These are phyloP conservation scores for Didymella lethalis DNA, from an alignment of 2,329 filamentous ascomycete genomes.

Conservation along the genomic window DNA sequence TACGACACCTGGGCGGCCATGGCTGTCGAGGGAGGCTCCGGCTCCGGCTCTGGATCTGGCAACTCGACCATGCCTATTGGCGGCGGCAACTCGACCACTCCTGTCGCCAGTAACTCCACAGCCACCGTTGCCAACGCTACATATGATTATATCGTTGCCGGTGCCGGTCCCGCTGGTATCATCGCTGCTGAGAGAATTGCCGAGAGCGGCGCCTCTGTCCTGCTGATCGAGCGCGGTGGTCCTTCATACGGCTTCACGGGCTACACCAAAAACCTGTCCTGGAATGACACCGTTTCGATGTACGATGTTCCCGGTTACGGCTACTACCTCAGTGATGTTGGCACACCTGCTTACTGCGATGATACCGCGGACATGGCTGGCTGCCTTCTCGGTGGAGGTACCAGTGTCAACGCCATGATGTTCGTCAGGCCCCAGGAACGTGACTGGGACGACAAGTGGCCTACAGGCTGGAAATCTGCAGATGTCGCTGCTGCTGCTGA, in stretches of 20 bases:
- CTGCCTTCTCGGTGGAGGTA: constrained; percentile 72
- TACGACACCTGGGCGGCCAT: constrained; percentile 48
- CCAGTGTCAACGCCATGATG: constrained; percentile 68
- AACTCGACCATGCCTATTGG: constrained; percentile 40
- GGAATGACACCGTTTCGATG: constrained; percentile 49
- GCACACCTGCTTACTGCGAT: constrained; percentile 57
- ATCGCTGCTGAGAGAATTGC: constrained; percentile 66
- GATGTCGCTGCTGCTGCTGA: constrained; percentile 68
- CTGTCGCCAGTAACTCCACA: constrained; percentile 41
- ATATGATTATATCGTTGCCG: constrained; percentile 69
- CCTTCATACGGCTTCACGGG: constrained; percentile 44
- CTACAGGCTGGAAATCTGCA: constrained; percentile 70
- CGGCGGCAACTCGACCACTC: constrained; percentile 36
- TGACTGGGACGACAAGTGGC: constrained; percentile 78
- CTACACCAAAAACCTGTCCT: constrained; percentile 39
- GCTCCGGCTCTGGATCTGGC: constrained; percentile 22
- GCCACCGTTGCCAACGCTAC: constrained; percentile 54
- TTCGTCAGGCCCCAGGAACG: constrained; percentile 44
- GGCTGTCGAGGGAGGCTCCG: constrained; percentile 31
- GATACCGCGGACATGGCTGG: constrained; percentile 76
- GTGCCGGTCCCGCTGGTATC: constrained; percentile 67
- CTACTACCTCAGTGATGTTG: constrained; percentile 45
- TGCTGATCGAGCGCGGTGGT: constrained; percentile 60
- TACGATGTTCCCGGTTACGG: constrained; percentile 50
- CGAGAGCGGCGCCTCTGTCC: constrained; percentile 68